Evolutionary conservation across 768 basidiomycete species (phyloP), one percentile per base, ranked within the genome.

Genomic region (Hortiboletus flavorubellus): DNA sequence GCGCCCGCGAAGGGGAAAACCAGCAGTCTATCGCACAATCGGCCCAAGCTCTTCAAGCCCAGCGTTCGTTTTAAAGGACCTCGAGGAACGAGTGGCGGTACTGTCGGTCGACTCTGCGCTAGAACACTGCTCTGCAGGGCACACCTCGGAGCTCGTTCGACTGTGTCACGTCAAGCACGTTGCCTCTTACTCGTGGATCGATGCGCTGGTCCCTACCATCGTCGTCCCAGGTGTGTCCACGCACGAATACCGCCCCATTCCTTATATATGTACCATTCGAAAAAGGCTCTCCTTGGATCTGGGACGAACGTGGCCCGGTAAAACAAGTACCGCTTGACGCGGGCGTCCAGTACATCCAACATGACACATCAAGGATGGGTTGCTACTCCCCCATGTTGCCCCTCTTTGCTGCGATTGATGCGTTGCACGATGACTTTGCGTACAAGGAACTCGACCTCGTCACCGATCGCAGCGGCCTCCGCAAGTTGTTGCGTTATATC

Each of bases 401-500:
- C 11, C 72, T 89, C 57, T 73, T 90, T 48, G 76, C 73, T 23
- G 82, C 87, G 3, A 80, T 83, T 23, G 82, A 86, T 61, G 70
- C 60, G n/a, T 23, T 70, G 61, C 57, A 72, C 55, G 57, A 59
- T 26, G 38, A 59, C 46, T 70, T 66, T 49, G n/a, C 56, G 12
- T 64, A 69, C 41, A 39, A 60, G 4, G 64, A 81, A 6, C 74
- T 80, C 16, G 71, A 81, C 41, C 51, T 70, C 18, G 72, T 89
- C 56, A 83, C 85, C 0, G 87, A 89, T 62, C 77, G 89, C 30
- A 89, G 88, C 61, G 75, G 74, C 26, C 70, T 89, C 16, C 77
- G 87, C 26, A 87, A 86, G 66, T 71, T 90, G 39, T 62, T 83
- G 21, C 75, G 82, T 26, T 87, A 83, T 84, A 51, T 68, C 15